Evolutionary conservation across 257 asterid species (phyloP).

Genomic region (Coffea canephora): DNA sequence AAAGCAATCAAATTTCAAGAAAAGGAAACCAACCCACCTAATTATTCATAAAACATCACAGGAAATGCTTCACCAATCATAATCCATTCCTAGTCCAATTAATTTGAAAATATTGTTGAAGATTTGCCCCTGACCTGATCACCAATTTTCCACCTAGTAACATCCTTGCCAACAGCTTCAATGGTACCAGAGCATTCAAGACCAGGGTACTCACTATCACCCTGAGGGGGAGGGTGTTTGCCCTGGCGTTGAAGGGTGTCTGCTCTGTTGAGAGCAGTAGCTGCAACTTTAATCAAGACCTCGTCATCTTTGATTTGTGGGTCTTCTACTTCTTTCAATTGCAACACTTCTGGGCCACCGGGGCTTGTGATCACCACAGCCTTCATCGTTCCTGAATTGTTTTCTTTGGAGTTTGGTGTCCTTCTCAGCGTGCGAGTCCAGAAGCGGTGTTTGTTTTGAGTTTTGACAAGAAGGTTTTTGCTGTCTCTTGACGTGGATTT

Average conservation of each 20-base stretch:
- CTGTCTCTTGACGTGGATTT: no score
- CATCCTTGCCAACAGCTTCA: conserved; percentile 73
- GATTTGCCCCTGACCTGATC: conserved; percentile 53
- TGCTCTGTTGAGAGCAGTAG: conserved; percentile 83
- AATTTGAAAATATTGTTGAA: no score
- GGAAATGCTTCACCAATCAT: no score
- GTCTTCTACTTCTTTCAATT: conserved; percentile 60
- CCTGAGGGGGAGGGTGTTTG: conserved; percentile 62
- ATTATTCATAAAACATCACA: not conserved
- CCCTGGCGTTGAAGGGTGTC: conserved; percentile 86
- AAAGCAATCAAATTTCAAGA: not conserved
- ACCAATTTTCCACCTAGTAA: conserved; percentile 77
- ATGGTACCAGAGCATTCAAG: conserved; percentile 93
- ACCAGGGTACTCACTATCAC: conserved; percentile 72
- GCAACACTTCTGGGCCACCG: conserved; percentile 84
- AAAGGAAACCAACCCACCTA: not conserved
- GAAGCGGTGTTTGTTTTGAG: no score
- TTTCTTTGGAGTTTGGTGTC: no score
- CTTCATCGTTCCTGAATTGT: conserved; percentile 44
- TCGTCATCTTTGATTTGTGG: conserved; percentile 69
- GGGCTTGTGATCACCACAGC: conserved; percentile 69
- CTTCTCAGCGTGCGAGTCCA: no score
- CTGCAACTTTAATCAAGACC: conserved; percentile 69
- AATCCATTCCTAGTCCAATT: no score
- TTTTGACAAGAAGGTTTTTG: no score